Percentiles rank a stretch among this genome's conserved stretches.
Evolutionary conservation across 202 grass and related monocot species (phyloP).

Genomic region (Elaeis oleifera): DNA sequence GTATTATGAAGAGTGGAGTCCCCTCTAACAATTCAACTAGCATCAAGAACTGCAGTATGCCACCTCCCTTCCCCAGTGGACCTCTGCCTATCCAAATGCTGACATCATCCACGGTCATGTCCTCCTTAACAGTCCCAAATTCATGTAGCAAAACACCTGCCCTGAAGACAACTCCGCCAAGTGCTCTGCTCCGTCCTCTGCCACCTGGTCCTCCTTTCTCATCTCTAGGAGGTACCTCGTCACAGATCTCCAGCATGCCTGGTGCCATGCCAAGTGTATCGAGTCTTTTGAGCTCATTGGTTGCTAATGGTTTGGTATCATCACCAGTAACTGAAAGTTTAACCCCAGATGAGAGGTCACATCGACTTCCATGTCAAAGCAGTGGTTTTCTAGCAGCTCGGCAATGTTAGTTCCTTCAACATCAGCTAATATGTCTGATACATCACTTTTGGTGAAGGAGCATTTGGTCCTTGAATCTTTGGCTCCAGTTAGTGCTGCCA

Average conservation of each 20-base stretch:
- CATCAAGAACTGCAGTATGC: slow-evolving; percentile 21
- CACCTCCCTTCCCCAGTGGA: slow-evolving; percentile 39
- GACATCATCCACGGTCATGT: slow-evolving; percentile 16
- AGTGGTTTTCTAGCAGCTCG: neutral
- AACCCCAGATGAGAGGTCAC: slow-evolving; percentile 17
- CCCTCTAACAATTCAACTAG: slow-evolving; percentile 26
- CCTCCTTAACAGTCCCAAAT: slow-evolving; percentile 22
- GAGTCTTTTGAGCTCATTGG: slow-evolving; percentile 77
- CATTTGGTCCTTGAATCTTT: slow-evolving; percentile 16
- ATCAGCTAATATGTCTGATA: slow-evolving; percentile 1
- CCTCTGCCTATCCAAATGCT: slow-evolving; percentile 21
- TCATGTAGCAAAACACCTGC: slow-evolving; percentile 20
- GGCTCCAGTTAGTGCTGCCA: neutral
- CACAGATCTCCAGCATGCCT: slow-evolving; percentile 21
- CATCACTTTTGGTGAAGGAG: slow-evolving; percentile 27
- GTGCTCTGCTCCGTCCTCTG: slow-evolving; percentile 46
- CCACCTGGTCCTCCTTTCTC: slow-evolving; percentile 43
- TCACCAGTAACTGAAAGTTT: slow-evolving; percentile 37
- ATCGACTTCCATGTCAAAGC: slow-evolving; percentile 19
- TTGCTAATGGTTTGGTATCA: slow-evolving; percentile 86
- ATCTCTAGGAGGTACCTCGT: slow-evolving; percentile 19
- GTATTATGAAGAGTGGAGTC: slow-evolving; percentile 52
- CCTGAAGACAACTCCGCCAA: slow-evolving; percentile 13
- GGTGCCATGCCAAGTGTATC: slow-evolving; percentile 34
- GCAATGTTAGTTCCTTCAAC: slow-evolving; percentile 19